Evolutionary conservation across 2,329 filamentous ascomycete genomes (phyloP).

Genomic region (Trichoderma endophyticum): DNA sequence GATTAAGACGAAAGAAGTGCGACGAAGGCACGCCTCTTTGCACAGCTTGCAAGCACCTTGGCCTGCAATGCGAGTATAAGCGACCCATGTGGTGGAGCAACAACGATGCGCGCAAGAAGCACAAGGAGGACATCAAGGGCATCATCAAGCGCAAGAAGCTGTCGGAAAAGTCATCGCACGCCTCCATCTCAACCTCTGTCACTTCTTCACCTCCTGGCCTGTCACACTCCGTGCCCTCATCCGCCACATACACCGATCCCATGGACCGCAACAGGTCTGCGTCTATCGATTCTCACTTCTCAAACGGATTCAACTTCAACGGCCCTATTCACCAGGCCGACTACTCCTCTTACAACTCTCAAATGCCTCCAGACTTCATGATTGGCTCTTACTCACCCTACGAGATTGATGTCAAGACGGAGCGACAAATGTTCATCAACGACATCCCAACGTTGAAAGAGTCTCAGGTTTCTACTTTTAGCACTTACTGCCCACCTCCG

Average conservation of each 20-base stretch:
- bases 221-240: slow-evolving; percentile 77
- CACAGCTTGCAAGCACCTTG: slow-evolving; percentile 69
- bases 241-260: slow-evolving; percentile 74
- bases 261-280: slow-evolving; percentile 69
- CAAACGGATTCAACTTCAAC: slow-evolving; percentile 70
- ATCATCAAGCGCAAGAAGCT: slow-evolving; percentile 97
- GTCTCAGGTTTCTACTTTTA: slow-evolving; percentile 88
- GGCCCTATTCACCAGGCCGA: slow-evolving; percentile 53
- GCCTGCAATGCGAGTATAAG: slow-evolving; percentile 92
- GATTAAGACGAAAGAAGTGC: slow-evolving; percentile 66
- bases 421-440: slow-evolving; percentile 89
- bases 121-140: slow-evolving; percentile 95
- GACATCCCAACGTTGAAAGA: slow-evolving; percentile 82
- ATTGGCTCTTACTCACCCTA: slow-evolving; percentile 67
- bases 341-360: slow-evolving; percentile 60
- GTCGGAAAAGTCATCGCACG: slow-evolving; percentile 69
- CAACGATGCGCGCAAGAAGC: slow-evolving; percentile 75
- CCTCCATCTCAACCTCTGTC: slow-evolving; percentile 53
- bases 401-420: slow-evolving; percentile 94
- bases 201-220: slow-evolving; percentile 74
- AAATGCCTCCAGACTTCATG: slow-evolving; percentile 61
- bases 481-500: slow-evolving; percentile 79
- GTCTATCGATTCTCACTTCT: slow-evolving; percentile 78
- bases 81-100: slow-evolving; percentile 97
- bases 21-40: slow-evolving; percentile 62